Base-by-base conservation (phyloP, 305 asterid genomes). In the Ajuga reptans region DNA sequence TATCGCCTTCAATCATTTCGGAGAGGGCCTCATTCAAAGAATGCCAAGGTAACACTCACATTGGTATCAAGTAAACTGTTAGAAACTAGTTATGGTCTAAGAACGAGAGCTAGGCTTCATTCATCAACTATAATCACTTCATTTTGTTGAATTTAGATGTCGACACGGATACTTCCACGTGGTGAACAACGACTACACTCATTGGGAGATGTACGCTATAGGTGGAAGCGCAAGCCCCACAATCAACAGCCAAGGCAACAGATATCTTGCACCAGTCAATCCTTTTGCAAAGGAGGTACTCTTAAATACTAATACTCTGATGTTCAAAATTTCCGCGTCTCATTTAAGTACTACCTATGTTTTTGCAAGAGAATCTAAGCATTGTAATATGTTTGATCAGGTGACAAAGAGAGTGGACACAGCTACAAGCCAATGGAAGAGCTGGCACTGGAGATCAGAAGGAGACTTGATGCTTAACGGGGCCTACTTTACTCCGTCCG, bases 161-260 rank as follows among this genome's bases (percentile, higher is more conserved):
- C 81, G 99, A 69, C 99, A 87, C 49, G 99, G 99, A 1, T 87
- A 90, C 78, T 87, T 90, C 87, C 98, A 92, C 47, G 98, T 92
- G 53, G 96, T 92, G 85, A 90, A 88, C 88, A 92, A 92, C 58
- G 98, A 92, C 89, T 92, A 92, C 76, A 90, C 97, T 52, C 97
- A 92, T 58, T 92, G 98, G 98, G 94, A 90, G 76, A 92, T 93
- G 98, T 93, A 93, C 62, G 98, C 98, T 39, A 93, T 93, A 24
- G 99, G 99, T 5, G 99, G 99, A 64, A 93, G 99, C 37, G 98
- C 91, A 9, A 68, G 69, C 6, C 98, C 98, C 68, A 93, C 98
- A 75, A 93, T 93, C 84, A 93, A 93, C 78, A 93, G 99, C 80
- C 99, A 89, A 54, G 97, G 95, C 42, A 92, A 92, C 80, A 79